Evolutionary conservation across 2,329 filamentous ascomycete genomes (phyloP).

Genomic region (Neonectria ditissima): DNA sequence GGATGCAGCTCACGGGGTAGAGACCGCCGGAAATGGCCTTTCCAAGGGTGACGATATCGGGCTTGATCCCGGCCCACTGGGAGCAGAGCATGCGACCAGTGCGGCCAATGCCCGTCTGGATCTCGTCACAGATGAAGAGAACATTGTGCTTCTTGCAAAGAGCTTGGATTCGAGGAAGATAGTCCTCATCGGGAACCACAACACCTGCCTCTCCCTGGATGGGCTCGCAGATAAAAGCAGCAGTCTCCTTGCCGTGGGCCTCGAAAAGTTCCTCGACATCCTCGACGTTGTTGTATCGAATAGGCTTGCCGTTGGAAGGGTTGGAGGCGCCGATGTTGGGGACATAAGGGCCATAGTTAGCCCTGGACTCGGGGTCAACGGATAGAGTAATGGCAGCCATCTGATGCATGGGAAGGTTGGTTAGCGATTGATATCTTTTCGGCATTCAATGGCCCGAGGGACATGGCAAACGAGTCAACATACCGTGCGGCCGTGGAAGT

Average conservation of each 20-base stretch:
- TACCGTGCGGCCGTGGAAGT: slow-evolving; percentile 97
- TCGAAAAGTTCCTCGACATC: slow-evolving; percentile 85
- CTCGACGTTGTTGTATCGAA: slow-evolving; percentile 86
- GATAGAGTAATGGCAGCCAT: slow-evolving; percentile 97
- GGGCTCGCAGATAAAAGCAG: slow-evolving; percentile 94
- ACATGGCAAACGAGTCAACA: slow-evolving; percentile 50
- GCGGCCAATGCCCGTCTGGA: slow-evolving; percentile 96
- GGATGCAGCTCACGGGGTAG: slow-evolving; percentile 97
- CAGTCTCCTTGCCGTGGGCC: slow-evolving; percentile 84
- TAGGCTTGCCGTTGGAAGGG: slow-evolving; percentile 79
- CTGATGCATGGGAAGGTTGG: slow-evolving; percentile 52
- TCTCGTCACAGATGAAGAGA: slow-evolving; percentile 96
- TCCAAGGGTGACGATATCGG: slow-evolving; percentile 92
- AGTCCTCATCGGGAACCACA: slow-evolving; percentile 91
- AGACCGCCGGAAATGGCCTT: slow-evolving; percentile 99
- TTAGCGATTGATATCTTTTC: slow-evolving; percentile 12
- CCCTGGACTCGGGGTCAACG: slow-evolving; percentile 92
- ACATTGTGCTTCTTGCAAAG: slow-evolving; percentile 97
- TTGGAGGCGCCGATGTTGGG: slow-evolving; percentile 84
- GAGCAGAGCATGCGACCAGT: slow-evolving; percentile 95
- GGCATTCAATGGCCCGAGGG: background rate
- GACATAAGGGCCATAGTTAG: slow-evolving; percentile 97
- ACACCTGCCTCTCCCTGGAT: slow-evolving; percentile 99
- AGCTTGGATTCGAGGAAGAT: slow-evolving; percentile 81
- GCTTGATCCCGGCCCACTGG: slow-evolving; percentile 95